Base-by-base conservation (phyloP, 164 flowering plant genomes). In the Macadamia tetraphylla region DNA sequence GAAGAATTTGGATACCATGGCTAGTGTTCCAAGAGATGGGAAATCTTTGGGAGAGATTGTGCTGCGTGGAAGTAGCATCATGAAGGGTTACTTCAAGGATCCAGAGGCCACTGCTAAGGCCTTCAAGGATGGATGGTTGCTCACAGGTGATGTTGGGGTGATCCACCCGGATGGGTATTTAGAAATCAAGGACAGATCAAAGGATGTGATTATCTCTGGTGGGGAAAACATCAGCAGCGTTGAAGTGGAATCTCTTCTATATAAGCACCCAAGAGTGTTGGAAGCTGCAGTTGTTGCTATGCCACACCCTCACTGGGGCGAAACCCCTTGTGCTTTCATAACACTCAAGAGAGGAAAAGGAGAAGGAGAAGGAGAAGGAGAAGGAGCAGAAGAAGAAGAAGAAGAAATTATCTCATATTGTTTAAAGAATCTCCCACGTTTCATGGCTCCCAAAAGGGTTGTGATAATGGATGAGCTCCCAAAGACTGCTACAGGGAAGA, bases 221-320 rank as follows among this genome's bases (percentile, higher is more conserved):
- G 98, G 98, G 0, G 98, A 91, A 66, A 94, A 94, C 74, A 87
- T 94, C 58, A 94, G 98, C 76, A 89, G 92, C 67, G 85, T 94
- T 0, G 96, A 91, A 65, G 77, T 94, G 35, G 98, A 94, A 72
- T 6, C 61, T 0, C 79, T 80, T 0, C 69, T 94, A 3, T 86
- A 81, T 75, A 35, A 70, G 64, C 89, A 91, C 42, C 89, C 92
- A 0, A 67, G 44, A 11, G 87, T 91, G 23, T 29, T 79, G 44
- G 97, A 94, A 69, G 96, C 86, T 0, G 91, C 94, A 0, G 98
- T 91, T 13, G 98, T 94, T 67, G 94, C 93, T 17, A 89, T 89
- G 94, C 94, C 97, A 0, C 89, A 88, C 66, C 82, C 79, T 0
- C 75, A 59, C 23, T 94, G 92, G 89, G 97, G 96, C 0, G 98